Evolutionary conservation across 179 eudicot genomes (phyloP).

Genomic region (Dionaea muscipula): DNA sequence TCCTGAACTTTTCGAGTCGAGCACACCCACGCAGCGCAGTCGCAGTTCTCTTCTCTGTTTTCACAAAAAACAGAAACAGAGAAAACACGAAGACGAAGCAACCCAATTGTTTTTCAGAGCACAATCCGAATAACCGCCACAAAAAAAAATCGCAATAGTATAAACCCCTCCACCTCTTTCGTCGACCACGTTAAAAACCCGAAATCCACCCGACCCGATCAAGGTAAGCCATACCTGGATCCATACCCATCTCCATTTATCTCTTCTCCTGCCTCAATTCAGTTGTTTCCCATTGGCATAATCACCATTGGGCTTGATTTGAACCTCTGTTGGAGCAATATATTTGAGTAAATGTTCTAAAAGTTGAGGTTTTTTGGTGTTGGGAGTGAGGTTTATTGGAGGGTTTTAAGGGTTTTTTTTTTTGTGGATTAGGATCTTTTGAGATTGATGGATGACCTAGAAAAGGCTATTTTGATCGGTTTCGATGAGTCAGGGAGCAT

Average conservation of each 20-base stretch:
- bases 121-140: too few relatives aligned
- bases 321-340: neutral
- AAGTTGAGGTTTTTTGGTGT: neutral
- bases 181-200: neutral
- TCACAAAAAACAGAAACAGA: too few relatives aligned
- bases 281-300: slow-evolving; percentile 2
- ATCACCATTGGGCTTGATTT: neutral
- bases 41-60: too few relatives aligned
- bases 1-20: too few relatives aligned
- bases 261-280: slow-evolving; percentile 1
- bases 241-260: neutral
- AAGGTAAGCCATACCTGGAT: slow-evolving; percentile 1
- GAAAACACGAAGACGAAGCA: too few relatives aligned
- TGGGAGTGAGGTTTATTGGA: neutral
- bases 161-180: too few relatives aligned
- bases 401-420: slow-evolving; percentile 3
- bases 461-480: slow-evolving; percentile 72
- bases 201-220: neutral
- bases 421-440: slow-evolving; percentile 10
- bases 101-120: too few relatives aligned
- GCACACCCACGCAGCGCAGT: too few relatives aligned
- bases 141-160: too few relatives aligned
- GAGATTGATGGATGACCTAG: slow-evolving; percentile 71
- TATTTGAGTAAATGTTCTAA: neutral
- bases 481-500: slow-evolving; percentile 72